Evolutionary conservation across 75 land plant species (phyloP), one percentile per base, ranked within the genome.

Genomic region (Cryptomeria japonica): DNA sequence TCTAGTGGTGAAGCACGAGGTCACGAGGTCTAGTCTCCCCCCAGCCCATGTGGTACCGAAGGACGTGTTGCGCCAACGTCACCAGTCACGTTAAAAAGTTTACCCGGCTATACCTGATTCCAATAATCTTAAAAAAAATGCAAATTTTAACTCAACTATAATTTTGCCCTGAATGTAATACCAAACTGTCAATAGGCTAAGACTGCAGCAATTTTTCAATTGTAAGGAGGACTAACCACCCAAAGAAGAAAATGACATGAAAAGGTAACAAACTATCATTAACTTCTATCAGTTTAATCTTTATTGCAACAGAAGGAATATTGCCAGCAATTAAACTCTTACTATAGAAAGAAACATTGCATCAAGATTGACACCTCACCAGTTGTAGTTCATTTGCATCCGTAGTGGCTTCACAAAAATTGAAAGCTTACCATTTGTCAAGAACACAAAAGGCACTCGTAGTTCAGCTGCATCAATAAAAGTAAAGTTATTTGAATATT

Each of bases 351-450:
- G 36, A 72, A n/a, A 72, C 31, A 3, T 11, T 72, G 34, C 31
- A 31, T 31, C 1, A 9, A 2, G 34, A 72, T 72, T 72, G 75
- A 72, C 75, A 72, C 22, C 34, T 31, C 31, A 72, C 34, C 11
- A 72, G 36, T n/a, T 72, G 34, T 72, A 72, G 36, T 72, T 72
- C 75, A 72, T 72, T 72, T 10, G 34, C 34, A 31, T 72, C 75
- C 36, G 7, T 9, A 28, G 31, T 72, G 75, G 2, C 34, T 28
- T 72, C 2, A 72, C n/a, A 72, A 72, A 42, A 12, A 41, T 41
- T 80, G 83, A 80, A 15, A 38, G 1, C 91, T 89, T 84, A 94
- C 96, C 96, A 88, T 94, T 93, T 8, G 96, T 94, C 87, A 94
- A 85, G 89, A 94, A 94, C 78, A 93, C 85, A 79, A 87, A 94